Evolutionary conservation across 2,329 filamentous ascomycete species (phyloP), one percentile per base, ranked within the genome.

Genomic region (Plenodomus biglobosus): DNA sequence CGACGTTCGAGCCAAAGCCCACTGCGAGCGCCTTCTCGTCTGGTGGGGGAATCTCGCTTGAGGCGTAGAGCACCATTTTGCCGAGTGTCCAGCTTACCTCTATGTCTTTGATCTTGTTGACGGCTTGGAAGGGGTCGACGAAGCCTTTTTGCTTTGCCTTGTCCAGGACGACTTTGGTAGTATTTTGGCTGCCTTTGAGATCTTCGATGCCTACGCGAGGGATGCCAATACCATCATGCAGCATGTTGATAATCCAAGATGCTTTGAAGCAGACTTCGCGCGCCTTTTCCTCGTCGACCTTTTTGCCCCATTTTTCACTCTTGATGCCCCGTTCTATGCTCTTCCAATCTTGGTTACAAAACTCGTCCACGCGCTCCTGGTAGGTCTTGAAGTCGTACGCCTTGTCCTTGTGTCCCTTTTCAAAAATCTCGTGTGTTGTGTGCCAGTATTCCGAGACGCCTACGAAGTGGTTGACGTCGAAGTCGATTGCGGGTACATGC

Each of bases 361-460:
- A 97, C 6, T 89, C 83, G 52, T 85, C 81, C 3, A 97, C 94
- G 30, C 87, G 84, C 54, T 86, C 79, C 66, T 97, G 92, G 62
- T 97, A 99, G 0, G 88, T 91, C 52, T 86, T 83, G 59, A 96
- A 89, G 64, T 97, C 91, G 70, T 97, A 99, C 0, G 88, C 84
- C 58, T 89, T 86, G 59, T 85, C 81, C 21, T 88, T 86, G 55
- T 89, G 85, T 3, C 84, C 85, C 77, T 84, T 82, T 50, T 87
- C 83, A 58, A 99, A 97, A 1, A 97, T 86, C 45, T 94, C 91
- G 62, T 99, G 94, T 0, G 94, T 99, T 0, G 92, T 95, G 71
- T 99, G 94, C 92, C 94, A 99, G 73, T 95, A 99, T 68, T 99
- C 94, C 1, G 92, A 97, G 3, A 99, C 92, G 10, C 94, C 94